A percentile compares a stretch with the other conserved stretches of the same genome.
These are phyloP conservation scores for Platanus orientalis DNA, from an alignment of 164 flowering plant genomes.

Conservation along the genomic window DNA sequence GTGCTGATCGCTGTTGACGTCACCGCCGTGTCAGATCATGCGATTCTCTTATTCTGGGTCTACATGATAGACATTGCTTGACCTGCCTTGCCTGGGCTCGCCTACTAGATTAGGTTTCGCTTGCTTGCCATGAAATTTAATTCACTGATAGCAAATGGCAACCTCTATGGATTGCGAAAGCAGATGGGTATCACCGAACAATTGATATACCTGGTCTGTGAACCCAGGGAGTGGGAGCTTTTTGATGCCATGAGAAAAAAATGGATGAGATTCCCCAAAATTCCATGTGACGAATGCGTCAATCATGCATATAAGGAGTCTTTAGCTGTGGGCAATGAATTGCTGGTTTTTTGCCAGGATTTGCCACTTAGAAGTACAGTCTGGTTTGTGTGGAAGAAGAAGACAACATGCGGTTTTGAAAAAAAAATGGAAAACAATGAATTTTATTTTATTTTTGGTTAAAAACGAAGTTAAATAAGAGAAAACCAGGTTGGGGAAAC, in stretches of 20 bases:
- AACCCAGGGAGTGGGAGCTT: conserved; percentile 58
- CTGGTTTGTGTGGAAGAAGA: no score
- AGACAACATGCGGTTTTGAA: no score
- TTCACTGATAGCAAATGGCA: conserved; percentile 40
- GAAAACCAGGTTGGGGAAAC: no score
- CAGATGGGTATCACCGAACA: conserved; percentile 47
- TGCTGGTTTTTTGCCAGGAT: conserved; percentile 64
- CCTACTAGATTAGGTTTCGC: conserved; percentile 44
- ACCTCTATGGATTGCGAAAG: conserved; percentile 41
- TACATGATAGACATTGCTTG: conserved; percentile 40
- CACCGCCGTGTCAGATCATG: neutral
- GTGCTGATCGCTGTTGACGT: neutral
- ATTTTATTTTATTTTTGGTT: no score
- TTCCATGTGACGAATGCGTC: conserved; percentile 64
- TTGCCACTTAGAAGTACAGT: no score
- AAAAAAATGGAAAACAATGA: no score
- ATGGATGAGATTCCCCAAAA: conserved; percentile 55
- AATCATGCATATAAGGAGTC: conserved; percentile 66
- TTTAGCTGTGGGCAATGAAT: conserved; percentile 56
- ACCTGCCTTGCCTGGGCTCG: conserved; percentile 40
- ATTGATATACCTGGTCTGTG: conserved; percentile 60
- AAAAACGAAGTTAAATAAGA: no score
- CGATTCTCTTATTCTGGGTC: conserved; percentile 12
- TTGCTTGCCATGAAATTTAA: conserved; percentile 39
- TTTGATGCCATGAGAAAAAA: conserved; percentile 41